Conservation (phyloP, 2,329 filamentous ascomycete species). For the Dactylonectria estremocensis region DNA sequence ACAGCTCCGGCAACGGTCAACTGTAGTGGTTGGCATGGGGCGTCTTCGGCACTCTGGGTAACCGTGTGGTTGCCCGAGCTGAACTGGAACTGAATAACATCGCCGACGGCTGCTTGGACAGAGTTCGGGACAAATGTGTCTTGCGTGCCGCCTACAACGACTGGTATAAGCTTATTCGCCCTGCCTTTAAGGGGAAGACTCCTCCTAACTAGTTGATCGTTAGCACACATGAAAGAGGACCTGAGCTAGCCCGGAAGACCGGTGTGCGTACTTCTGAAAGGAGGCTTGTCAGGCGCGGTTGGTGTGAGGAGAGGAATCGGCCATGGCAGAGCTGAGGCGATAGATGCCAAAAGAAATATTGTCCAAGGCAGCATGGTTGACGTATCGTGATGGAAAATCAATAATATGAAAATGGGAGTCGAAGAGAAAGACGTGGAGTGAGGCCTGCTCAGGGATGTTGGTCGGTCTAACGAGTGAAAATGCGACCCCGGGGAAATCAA, state of each 20-base stretch:
- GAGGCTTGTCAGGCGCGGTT: not conserved
- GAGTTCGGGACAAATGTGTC: slow-evolving; percentile 57
- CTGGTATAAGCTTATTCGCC: slow-evolving; percentile 48
- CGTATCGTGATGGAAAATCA: not conserved
- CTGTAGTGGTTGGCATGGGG: slow-evolving; percentile 58
- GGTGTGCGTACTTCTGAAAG: slow-evolving; percentile 21
- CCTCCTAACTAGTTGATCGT: slow-evolving; percentile 26
- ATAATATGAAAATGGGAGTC: not conserved
- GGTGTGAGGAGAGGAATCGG: slow-evolving; percentile 3
- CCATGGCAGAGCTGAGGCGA: slow-evolving; percentile 13
- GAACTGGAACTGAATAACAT: slow-evolving; percentile 62
- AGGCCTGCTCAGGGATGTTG: slow-evolving; percentile 23
- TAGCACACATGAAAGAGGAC: not conserved
- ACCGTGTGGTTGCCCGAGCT: slow-evolving; percentile 61
- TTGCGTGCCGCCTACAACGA: slow-evolving; percentile 56
- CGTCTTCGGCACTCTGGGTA: slow-evolving; percentile 56
- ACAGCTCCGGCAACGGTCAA: slow-evolving; percentile 50
- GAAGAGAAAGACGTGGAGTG: not conserved
- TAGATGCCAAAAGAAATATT: not conserved
- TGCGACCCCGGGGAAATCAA: not conserved
- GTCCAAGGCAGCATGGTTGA: slow-evolving; percentile 8
- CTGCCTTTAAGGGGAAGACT: slow-evolving; percentile 22
- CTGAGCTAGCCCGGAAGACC: not conserved
- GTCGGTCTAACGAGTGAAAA: slow-evolving; percentile 18
- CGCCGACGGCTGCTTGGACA: slow-evolving; percentile 53